Evolutionary conservation across 2,329 filamentous ascomycete species (phyloP).

Genomic region (Epichloe bromicola): DNA sequence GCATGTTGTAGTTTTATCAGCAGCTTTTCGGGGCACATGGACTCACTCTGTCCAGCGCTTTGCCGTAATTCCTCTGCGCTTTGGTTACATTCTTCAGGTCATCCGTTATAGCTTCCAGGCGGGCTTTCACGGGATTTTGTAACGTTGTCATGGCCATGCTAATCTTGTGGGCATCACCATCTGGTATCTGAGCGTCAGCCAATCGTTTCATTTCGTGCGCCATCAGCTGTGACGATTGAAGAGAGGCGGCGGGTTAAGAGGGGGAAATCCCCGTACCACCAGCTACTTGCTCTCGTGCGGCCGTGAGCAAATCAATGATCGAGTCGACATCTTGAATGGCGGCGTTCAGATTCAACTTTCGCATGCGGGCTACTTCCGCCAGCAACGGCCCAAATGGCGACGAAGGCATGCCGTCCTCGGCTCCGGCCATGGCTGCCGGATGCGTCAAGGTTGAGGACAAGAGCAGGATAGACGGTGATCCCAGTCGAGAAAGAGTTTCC

Average conservation of each 20-base stretch:
- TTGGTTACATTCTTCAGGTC: slow-evolving; percentile 75
- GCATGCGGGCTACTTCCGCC: slow-evolving; percentile 61
- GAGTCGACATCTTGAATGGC: slow-evolving; percentile 70
- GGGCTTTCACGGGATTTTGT: slow-evolving; percentile 71
- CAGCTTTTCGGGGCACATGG: background rate
- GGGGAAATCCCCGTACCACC: slow-evolving; percentile 36
- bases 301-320: slow-evolving; percentile 64
- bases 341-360: slow-evolving; percentile 52
- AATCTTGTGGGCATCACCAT: slow-evolving; percentile 40
- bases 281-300: slow-evolving; percentile 61
- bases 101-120: slow-evolving; percentile 67
- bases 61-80: slow-evolving; percentile 71
- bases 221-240: background rate
- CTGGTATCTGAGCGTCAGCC: slow-evolving; percentile 11
- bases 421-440: slow-evolving; percentile 18
- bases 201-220: slow-evolving; percentile 6
- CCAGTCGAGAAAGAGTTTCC: background rate
- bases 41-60: slow-evolving; percentile 66
- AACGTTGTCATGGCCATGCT: slow-evolving; percentile 68
- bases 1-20: background rate
- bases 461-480: background rate
- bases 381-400: slow-evolving; percentile 45
- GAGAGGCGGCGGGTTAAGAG: background rate
- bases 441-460: background rate
- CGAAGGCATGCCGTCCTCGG: slow-evolving; percentile 22